Base-by-base conservation (phyloP, 495 filamentous ascomycete genomes). In the Extremus antarcticus region DNA sequence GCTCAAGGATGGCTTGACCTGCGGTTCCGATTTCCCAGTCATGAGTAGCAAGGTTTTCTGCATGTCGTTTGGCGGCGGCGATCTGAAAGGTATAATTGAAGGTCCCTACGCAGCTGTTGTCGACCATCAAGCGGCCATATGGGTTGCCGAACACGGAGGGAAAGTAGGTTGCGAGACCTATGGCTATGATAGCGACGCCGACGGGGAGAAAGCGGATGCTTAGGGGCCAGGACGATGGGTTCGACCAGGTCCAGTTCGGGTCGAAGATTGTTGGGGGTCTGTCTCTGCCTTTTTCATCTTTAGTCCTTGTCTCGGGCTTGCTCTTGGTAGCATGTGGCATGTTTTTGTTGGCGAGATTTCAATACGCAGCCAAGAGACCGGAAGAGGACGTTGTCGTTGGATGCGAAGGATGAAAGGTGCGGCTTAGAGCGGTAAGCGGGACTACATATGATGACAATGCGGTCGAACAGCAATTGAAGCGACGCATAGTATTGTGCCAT, bases 1-100 rank as follows among this genome's bases (percentile, higher is more conserved):
- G 68, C 59, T 78, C 76, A 1, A 76, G 59, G n/a, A 78, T 59
- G 13, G 76, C 72, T 62, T 78, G 66, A 15, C 71, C 62, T 29
- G 73, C 70, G 15, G 72, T 73, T 25, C 76, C 73, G 51, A 71
- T 72, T 56, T 76, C 74, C 74, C 74, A 76, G 55, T 68, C 71
- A 53, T 56, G 57, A 16, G 47, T 52, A 19, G 47, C 16, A n/a
- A 56, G 53, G 1, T 47, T 15, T 38, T 60, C 53, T 15, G 50
- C 57, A 24, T 60, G 53, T 10, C 43, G 47, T 35, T 47, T 46
- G 1, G 49, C 57, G 53, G 53, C 53, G 49, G 55, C 54, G 47
- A 60, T 45, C 1, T 47, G 46, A 43, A 56, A 60, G 11, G 47
- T 53, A 48, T 46, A 56, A 43, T 60, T 56, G 57, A 60, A 60